Evolutionary conservation across 2,329 filamentous ascomycete species (phyloP), one percentile per base, ranked within the genome.

Genomic region (Colletotrichum brevisporum): DNA sequence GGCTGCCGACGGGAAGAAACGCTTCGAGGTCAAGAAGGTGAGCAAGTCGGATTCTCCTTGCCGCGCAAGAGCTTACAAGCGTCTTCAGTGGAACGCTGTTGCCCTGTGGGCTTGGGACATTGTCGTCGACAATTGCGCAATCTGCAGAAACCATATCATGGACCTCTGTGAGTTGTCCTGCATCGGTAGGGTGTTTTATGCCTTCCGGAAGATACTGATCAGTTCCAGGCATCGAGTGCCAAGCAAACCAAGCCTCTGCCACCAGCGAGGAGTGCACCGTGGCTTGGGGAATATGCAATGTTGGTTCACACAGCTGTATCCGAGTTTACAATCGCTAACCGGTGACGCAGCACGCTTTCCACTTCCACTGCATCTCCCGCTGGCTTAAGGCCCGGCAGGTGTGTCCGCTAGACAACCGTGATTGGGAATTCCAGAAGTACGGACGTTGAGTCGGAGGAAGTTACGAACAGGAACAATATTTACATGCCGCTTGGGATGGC

Each of bases 351-450:
- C 96, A 99, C 79, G 96, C 96, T 36, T 99, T 99, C 87, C 96
- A 99, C 83, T 99, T 99, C 84, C 96, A 99, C 85, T 99, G 96
- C 86, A 99, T 99, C 79, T 98, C 96, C 13, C 90, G 96, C 83
- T 99, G 96, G 96, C 86, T 99, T 69, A 99, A 99, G 88, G 97
- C 96, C n/a, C 91, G 96, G 78, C 96, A 98, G 80, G 96, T 99
- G 57, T 99, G 96, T 79, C 96, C 96, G 16, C 86, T 99, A 52
- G 96, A 99, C 84, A 99, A 99, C 84, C 88, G 95, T 76, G 96
- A 99, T 82, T 99, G 96, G 96, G 96, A 99, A 80, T 99, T 98
- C 86, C 96, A 99, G 83, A 99, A 98, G 82, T 99, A 99, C 80
- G 96, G 96, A 73, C 88, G 89, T 74, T 91, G 81, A 80, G 80